Percentiles rank a stretch among this genome's conserved stretches.
Conservation (phyloP, 139 green algal species). For the Auxenochlorella protothecoides region DNA sequence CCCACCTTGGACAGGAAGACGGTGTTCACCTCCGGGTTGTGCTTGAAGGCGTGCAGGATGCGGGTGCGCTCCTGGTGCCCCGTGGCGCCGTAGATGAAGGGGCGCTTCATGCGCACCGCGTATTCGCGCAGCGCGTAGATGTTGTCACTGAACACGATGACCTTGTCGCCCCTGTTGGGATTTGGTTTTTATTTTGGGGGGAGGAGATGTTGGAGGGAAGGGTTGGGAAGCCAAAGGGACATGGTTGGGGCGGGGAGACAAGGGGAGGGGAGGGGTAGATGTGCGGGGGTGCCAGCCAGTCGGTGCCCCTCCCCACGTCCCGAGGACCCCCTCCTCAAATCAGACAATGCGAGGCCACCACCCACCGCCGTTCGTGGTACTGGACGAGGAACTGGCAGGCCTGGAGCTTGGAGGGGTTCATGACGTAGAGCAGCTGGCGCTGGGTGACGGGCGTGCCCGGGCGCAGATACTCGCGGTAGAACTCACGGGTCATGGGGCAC, state of each 20-base stretch:
- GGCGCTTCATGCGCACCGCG: constrained; percentile 65
- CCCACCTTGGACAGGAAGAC: constrained; percentile 98
- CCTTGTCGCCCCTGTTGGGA: constrained; percentile 53
- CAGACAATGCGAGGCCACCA: too few relatives aligned
- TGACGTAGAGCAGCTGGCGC: constrained; percentile 82
- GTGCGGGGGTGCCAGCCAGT: too few relatives aligned
- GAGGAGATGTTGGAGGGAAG: neutral
- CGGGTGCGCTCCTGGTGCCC: constrained; percentile 78
- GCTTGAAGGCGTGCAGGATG: constrained; percentile 92
- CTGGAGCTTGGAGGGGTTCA: constrained; percentile 97
- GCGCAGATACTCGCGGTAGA: constrained; percentile 82
- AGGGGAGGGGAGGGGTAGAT: neutral
- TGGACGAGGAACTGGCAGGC: constrained; percentile 91
- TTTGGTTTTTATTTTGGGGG: neutral
- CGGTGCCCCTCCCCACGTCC: too few relatives aligned
- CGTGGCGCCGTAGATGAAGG: constrained; percentile 95
- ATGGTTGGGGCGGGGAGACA: neutral
- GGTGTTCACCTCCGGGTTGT: constrained; percentile 84
- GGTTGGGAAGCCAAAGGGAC: neutral
- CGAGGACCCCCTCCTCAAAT: too few relatives aligned
- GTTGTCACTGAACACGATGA: constrained; percentile 98
- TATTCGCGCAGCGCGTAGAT: constrained; percentile 94
- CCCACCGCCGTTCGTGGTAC: constrained; percentile 73
- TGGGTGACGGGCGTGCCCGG: constrained; percentile 36
- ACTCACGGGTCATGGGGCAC: constrained; percentile 89